Evolutionary conservation across 78 protist species (phyloP).

Genomic region (Chrysochromulina parva): DNA sequence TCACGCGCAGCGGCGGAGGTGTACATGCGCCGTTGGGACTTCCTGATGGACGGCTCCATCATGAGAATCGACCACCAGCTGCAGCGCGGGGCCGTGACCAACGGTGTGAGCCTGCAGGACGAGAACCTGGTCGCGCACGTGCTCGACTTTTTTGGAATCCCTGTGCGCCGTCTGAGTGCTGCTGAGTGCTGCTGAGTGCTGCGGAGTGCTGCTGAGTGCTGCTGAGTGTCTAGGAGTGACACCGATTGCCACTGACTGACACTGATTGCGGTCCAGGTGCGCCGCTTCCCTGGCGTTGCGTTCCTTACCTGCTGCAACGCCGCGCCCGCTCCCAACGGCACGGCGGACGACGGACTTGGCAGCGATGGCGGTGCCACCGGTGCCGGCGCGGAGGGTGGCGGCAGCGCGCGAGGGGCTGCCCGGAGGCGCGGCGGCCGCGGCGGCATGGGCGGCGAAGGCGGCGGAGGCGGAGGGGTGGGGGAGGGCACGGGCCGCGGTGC

Average conservation of each 20-base stretch:
- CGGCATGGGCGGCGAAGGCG: not conserved
- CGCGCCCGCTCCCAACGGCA: not conserved
- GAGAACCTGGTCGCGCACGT: not conserved
- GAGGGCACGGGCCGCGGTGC: no score
- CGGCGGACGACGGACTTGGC: not conserved
- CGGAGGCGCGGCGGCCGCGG: not conserved
- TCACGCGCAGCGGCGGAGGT: conserved; percentile 5
- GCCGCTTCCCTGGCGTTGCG: not conserved
- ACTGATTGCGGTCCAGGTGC: not conserved
- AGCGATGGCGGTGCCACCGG: not conserved
- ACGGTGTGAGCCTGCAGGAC: not conserved
- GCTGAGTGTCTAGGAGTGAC: no score
- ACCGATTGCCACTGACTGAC: no score
- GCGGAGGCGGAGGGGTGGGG: no score
- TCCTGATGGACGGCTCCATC: not conserved
- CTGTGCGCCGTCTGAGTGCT: not conserved
- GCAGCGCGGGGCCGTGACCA: not conserved
- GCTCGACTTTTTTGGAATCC: not conserved
- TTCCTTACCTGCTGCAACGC: not conserved
- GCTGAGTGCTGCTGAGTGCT: no score
- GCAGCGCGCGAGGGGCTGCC: not conserved
- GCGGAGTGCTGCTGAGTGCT: no score
- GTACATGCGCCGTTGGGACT: not conserved
- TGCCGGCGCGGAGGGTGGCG: not conserved
- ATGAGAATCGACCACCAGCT: not conserved